Evolutionary conservation across 495 filamentous ascomycete species (phyloP), one percentile per base, ranked within the genome.

Genomic region (Xylaria acuta): DNA sequence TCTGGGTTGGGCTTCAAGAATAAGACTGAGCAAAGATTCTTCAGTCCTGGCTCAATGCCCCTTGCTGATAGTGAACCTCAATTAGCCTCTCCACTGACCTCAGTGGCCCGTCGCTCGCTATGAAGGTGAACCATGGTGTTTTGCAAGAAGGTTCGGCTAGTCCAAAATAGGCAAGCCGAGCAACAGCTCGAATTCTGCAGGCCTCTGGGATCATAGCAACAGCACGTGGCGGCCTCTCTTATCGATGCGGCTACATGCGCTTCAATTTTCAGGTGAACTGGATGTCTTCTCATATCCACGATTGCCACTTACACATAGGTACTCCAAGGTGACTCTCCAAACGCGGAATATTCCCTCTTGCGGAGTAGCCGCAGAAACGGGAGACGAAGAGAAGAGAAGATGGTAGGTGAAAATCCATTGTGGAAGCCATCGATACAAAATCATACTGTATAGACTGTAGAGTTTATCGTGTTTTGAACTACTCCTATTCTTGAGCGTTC

Each of bases 1-100:
- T 12, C 32, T 38, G 56, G 18, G 38, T 64, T 64, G 60, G 60
- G 60, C 60, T 43, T 64, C 60, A 64, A 64, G 34, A n/a, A 56
- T 56, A 32, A 56, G 58, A 60, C 22, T 60, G 34, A 60, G 58
- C 6, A 60, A 38, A 38, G 34, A 59, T n/a, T 36, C 58, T n/a
- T 60, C 18, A 60, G 20, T 60, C 58, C 20, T 38, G 8, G 58
- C n/a, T 60, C 20, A 38, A 38, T 4, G 6, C 58, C 58, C 58
- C 30, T 60, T 60, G 34, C 34, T 20, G 9, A 38, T 38, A 60
- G 18, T 38, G 30, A 60, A 38, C 20, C 14, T 41, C 18, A 41
- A 41, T 64, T 27, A 25, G 5, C 30, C 27, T 41, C 60, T n/a
- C 60, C 38, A 41, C 60, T 43, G 22, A 25, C 22, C 7, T 36